These are phyloP conservation scores for Neurospora sp. DNA, from an alignment of 495 filamentous ascomycete species.

Conservation along the genomic window DNA sequence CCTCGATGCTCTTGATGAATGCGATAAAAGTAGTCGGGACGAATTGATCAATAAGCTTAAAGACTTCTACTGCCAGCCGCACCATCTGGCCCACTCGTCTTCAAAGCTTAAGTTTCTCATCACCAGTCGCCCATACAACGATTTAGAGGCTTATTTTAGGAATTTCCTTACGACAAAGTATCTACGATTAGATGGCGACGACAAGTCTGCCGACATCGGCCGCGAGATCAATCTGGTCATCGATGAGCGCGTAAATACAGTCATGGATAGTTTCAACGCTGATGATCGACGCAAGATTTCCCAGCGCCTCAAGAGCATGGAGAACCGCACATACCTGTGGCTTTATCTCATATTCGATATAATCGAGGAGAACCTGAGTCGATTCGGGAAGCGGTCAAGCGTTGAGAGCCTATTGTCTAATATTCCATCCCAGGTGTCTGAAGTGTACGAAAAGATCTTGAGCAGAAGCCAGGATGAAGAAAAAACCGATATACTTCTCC, in stretches of 20 bases:
- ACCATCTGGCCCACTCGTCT: neutral
- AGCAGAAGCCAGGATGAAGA: neutral
- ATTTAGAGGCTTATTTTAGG: slow-evolving; percentile 15
- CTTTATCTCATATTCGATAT: slow-evolving; percentile 27
- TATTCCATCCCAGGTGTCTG: slow-evolving; percentile 19
- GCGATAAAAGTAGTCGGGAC: slow-evolving; percentile 12
- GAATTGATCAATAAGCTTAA: slow-evolving; percentile 17
- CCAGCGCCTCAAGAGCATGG: slow-evolving; percentile 21
- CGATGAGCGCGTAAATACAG: slow-evolving; percentile 15
- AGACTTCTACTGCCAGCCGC: slow-evolving; percentile 10
- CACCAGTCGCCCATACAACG: slow-evolving; percentile 29
- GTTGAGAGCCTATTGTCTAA: slow-evolving; percentile 15
- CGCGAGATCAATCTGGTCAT: slow-evolving; percentile 32
- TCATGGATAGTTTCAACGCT: slow-evolving; percentile 8
- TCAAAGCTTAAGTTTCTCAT: slow-evolving; percentile 24
- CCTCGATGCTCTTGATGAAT: slow-evolving; percentile 37
- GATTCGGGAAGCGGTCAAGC: slow-evolving; percentile 6
- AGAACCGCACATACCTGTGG: slow-evolving; percentile 43
- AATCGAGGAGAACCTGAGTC: slow-evolving; percentile 13
- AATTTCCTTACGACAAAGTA: slow-evolving; percentile 6
- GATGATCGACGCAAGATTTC: slow-evolving; percentile 8
- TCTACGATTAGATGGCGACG: slow-evolving; percentile 23
- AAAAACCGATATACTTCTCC: slow-evolving; percentile 14
- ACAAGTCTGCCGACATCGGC: slow-evolving; percentile 20
- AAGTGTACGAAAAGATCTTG: slow-evolving; percentile 27